phyloP scores from a whole-genome alignment of 805 yeast genomes.

The Candida schatavii region DNA sequence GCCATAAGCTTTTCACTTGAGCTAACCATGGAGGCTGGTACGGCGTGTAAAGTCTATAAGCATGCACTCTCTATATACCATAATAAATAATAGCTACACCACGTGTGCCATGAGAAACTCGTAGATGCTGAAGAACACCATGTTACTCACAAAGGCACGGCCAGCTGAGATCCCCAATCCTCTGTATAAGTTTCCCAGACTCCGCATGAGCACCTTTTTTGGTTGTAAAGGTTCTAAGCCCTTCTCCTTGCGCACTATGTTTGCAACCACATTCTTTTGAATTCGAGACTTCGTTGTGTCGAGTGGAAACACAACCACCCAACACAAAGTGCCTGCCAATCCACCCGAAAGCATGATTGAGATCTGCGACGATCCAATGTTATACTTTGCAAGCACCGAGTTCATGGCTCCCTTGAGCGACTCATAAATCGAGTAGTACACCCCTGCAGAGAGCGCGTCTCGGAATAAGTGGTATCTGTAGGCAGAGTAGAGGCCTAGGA shows the following conservation, averaged over 20 bases:
- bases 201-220: constrained; percentile 28
- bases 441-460: constrained; percentile 68
- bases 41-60: too few species aligned
- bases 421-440: constrained; percentile 76
- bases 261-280: constrained; percentile 71
- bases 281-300: constrained; percentile 76
- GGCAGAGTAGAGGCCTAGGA: constrained; percentile 69
- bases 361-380: constrained; percentile 26
- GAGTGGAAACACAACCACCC: constrained; percentile 75
- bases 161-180: constrained; percentile 75
- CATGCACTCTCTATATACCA: background rate
- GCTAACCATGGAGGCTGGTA: too few species aligned
- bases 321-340: constrained; percentile 67
- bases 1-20: too few species aligned
- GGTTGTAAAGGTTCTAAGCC: constrained; percentile 43
- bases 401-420: constrained; percentile 56
- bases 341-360: constrained; percentile 65
- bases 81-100: too few species aligned
- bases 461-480: constrained; percentile 63
- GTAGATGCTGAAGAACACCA: constrained; percentile 71
- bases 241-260: constrained; percentile 53
- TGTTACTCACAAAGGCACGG: constrained; percentile 69
- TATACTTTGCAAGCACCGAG: constrained; percentile 18
- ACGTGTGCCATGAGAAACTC: constrained; percentile 61
- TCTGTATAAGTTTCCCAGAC: constrained; percentile 55